Percentiles rank a stretch among this genome's conserved stretches.
Conservation (phyloP, 73 alveolate genomes). For the Paramecium tetraurelia region DNA sequence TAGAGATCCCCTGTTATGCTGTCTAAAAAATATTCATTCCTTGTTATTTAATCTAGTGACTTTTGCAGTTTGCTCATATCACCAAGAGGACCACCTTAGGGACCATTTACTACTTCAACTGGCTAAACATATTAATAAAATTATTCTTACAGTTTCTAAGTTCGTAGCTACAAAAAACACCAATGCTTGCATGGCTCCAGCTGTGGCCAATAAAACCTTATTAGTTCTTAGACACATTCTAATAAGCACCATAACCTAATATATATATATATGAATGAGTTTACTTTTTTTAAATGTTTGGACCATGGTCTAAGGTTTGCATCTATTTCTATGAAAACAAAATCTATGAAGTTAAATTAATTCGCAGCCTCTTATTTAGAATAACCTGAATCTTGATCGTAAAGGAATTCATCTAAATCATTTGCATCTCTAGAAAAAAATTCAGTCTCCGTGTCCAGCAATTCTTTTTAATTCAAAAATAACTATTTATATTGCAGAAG, state of each 20-base stretch:
- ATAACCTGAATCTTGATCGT: conserved; percentile 65
- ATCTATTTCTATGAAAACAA: conserved; percentile 89
- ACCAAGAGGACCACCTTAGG: conserved; percentile 24
- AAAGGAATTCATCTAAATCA: conserved; percentile 72
- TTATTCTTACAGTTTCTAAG: conserved; percentile 40
- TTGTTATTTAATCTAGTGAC: conserved; percentile 43
- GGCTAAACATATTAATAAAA: neutral
- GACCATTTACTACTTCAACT: conserved; percentile 39
- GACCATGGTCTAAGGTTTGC: conserved; percentile 92
- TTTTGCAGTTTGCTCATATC: conserved; percentile 35
- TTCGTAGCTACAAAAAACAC: conserved; percentile 55
- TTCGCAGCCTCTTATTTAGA: conserved; percentile 64
- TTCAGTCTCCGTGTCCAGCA: conserved; percentile 62
- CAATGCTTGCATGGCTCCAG: conserved; percentile 55
- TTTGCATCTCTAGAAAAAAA: conserved; percentile 54
- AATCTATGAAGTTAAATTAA: conserved; percentile 81
- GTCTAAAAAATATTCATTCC: conserved; percentile 84
- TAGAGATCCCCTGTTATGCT: conserved; percentile 91
- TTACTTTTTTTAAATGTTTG: neutral
- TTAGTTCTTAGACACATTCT: conserved; percentile 62
- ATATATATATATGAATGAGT: neutral
- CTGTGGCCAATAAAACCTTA: conserved; percentile 39
- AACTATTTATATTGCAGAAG: neutral
- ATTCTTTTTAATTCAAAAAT: conserved; percentile 42
- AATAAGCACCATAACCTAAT: conserved; percentile 37